These are phyloP conservation scores for Benincasa hispida DNA, from an alignment of 306 rosid genomes.

Conservation along the genomic window DNA sequence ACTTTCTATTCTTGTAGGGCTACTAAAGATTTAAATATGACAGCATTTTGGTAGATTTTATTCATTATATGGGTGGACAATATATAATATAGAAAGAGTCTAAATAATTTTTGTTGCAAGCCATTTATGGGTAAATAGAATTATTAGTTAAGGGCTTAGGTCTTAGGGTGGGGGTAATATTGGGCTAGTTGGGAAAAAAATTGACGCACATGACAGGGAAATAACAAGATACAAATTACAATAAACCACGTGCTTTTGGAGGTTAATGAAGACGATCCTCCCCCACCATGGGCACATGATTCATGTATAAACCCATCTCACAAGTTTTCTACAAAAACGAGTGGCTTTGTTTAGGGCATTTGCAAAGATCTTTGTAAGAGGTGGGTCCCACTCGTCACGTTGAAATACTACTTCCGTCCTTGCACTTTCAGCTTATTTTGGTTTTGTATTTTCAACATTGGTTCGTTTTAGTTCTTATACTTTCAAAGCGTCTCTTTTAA, in stretches of 20 bases:
- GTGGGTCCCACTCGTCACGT: background rate
- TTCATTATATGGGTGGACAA: background rate
- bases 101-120: background rate
- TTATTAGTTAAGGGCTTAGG: background rate
- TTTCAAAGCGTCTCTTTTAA: too few species aligned
- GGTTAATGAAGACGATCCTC: too few species aligned
- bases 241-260: background rate
- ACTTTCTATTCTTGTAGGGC: too few species aligned
- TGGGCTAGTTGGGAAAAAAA: background rate
- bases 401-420: too few species aligned
- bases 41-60: background rate
- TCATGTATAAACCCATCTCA: background rate
- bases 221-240: background rate
- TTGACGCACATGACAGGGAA: background rate
- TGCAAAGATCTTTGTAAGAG: background rate
- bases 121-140: background rate
- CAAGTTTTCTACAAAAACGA: background rate
- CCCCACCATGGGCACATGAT: background rate
- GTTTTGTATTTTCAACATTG: too few species aligned
- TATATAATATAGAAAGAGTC: background rate
- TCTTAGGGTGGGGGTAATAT: background rate
- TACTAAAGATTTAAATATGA: background rate
- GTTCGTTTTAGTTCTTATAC: too few species aligned
- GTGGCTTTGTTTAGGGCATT: background rate
- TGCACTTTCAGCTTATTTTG: too few species aligned